These are phyloP conservation scores for Exobasidium cylindrosporum DNA, from an alignment of 1,284 basidiomycete genomes.

Conservation along the genomic window DNA sequence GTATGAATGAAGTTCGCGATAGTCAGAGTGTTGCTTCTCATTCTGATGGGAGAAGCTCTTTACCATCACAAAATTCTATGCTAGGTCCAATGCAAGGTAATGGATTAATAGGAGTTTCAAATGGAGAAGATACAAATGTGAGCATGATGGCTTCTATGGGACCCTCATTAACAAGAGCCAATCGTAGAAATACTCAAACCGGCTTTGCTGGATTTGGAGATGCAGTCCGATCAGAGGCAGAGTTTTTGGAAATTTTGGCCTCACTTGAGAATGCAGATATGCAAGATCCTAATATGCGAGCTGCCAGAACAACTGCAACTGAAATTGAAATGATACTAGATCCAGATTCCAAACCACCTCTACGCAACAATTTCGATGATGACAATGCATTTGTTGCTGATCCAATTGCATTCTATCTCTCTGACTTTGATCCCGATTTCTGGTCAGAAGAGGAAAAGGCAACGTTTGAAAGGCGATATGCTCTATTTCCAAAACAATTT, in stretches of 20 bases:
- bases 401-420: constrained; percentile 65
- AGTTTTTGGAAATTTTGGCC: constrained; percentile 94
- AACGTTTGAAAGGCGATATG: constrained; percentile 76
- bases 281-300: constrained; percentile 83
- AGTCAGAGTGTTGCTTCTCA: constrained; percentile 19
- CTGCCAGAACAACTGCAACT: constrained; percentile 78
- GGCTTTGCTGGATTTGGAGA: constrained; percentile 66
- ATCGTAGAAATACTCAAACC: constrained; percentile 30
- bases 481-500: constrained; percentile 87
- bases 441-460: constrained; percentile 86
- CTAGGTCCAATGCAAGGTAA: no score
- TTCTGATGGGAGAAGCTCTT: neutral
- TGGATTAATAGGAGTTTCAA: neutral
- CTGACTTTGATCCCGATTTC: constrained; percentile 46
- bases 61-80: neutral
- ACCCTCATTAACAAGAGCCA: constrained; percentile 25
- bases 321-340: constrained; percentile 87
- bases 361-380: constrained; percentile 69
- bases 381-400: constrained; percentile 77
- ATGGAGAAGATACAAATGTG: neutral
- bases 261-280: constrained; percentile 86
- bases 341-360: constrained; percentile 62
- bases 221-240: constrained; percentile 86
- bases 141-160: constrained; percentile 9
- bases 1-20: constrained; percentile 37